Base-by-base conservation (phyloP, 2,329 filamentous ascomycete species). In the Colletotrichum sp. region DNA sequence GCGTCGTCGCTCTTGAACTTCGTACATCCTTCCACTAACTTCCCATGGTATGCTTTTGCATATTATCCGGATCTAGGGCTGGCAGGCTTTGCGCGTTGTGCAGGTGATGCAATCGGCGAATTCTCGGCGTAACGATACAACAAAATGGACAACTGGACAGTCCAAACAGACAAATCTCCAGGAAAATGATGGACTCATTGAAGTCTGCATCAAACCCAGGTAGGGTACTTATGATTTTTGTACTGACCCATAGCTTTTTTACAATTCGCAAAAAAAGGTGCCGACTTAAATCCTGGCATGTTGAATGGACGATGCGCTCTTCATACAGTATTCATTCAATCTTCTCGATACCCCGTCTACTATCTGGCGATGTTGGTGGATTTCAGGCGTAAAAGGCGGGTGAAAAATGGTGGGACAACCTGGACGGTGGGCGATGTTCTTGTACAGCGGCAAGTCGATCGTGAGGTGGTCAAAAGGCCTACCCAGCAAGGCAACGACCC, bases 1-100 rank as follows among this genome's bases (percentile, higher is more conserved):
- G 76, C 80, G 80, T 66, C 80, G 78, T 77, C 78, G 79, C 34
- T 78, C 80, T 71, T 80, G 55, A 69, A 25, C 62, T 64, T 65
- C 27, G 15, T 25, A 16, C 66, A 61, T 55, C 32, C 60, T 55
- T 10, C 66, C 58, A 76, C 74, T 76, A 76, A 76, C 74, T 28
- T 56, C n/a, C n/a, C 34, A 18, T 36, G 30, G n/a, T 32, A 28
- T 66, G 65, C 65, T 58, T 15, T 27, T 13, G 60, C 34, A 64
- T 28, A 55, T 52, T 28, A 32, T 16, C 7, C 60, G 64, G 15
- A 69, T 69, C 25, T 69, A 74, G 74, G 70, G 34, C 70, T 58
- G 28, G 32, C 22, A 36, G 58, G 43, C 48, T 52, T 65, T 70
- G 30, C 39, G n/a, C n/a, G n/a, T 22, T 34, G 27, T 15, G 22